Evolutionary conservation across 805 yeast genomes (phyloP), one percentile per base, ranked within the genome.

Genomic region (Wickerhamiella parazyma): DNA sequence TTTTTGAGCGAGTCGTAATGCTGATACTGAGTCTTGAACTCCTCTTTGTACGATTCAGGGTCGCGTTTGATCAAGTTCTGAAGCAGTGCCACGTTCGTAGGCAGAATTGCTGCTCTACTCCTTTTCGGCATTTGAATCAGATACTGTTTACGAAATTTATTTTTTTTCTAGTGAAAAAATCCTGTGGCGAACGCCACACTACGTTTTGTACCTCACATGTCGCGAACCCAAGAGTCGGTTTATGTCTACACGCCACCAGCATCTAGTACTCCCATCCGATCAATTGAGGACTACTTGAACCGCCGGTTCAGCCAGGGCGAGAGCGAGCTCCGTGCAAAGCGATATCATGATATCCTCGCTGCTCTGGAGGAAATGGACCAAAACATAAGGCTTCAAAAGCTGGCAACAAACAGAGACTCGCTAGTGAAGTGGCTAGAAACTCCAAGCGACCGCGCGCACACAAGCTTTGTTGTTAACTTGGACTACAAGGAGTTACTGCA

Each of bases 31-130:
- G 86, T 91, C 33, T 80, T 61, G 61, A 91, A 91, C 62, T 91
- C 99, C 62, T 91, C 98, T 47, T 76, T 76, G 60, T 91, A 91
- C 0, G 97, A 87, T 53, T 74, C 81, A 2, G 98, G 96, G 60
- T 91, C 98, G 55, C 96, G 72, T 53, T 87, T 80, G 8, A 91
- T 94, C 50, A 91, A 70, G 61, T 91, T 91, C 65, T 91, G 98
- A 48, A 91, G 65, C 49, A 89, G 67, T 31, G 93, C 87, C 58
- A 91, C 81, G 63, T 91, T 91, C 16, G 86, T 82, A 9, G 97
- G 97, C 58, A 89, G 68, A 45, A 87, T 72, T 37, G 96, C 95
- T 21, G 95, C 91, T 72, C 95, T 82, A 65, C 82, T 78, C 61
- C 78, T 73, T 62, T 79, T 83, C 28, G 74, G 94, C 97, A 89